Conservation (phyloP, 2,329 filamentous ascomycete genomes). For the Fusarium napiforme region DNA sequence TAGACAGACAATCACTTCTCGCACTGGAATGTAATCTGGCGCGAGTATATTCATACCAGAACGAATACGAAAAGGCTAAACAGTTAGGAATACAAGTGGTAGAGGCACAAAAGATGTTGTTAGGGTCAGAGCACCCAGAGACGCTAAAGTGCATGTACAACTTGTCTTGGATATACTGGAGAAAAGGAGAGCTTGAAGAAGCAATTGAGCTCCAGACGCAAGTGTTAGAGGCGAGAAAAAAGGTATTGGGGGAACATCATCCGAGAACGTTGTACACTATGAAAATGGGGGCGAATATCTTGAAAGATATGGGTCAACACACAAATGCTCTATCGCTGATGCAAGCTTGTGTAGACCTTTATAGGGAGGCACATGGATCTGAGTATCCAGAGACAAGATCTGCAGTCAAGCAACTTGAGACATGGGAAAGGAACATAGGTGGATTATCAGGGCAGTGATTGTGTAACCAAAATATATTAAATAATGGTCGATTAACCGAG, state of each 20-base stretch:
- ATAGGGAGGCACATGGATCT: not conserved
- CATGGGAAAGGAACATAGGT: not conserved
- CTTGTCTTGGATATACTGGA: accelerated
- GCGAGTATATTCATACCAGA: accelerated
- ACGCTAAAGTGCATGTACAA: accelerated
- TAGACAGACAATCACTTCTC: not conserved
- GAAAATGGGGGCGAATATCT: accelerated
- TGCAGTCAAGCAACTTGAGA: not conserved
- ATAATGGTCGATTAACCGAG: too few relatives aligned
- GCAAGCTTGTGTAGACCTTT: not conserved
- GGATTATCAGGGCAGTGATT: accelerated
- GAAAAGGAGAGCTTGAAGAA: not conserved
- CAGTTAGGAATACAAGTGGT: accelerated
- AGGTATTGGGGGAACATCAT: not conserved
- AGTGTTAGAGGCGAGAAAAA: accelerated
- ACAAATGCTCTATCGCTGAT: not conserved
- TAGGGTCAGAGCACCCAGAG: accelerated
- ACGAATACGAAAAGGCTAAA: not conserved
- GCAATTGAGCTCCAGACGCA: not conserved
- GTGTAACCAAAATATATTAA: accelerated
- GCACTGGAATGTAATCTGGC: accelerated
- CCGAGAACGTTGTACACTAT: accelerated
- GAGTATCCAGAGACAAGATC: not conserved
- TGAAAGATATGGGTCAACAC: not conserved
- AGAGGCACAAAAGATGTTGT: accelerated